Base-by-base conservation (phyloP, 805 yeast genomes). In the Candida morakotiae region DNA sequence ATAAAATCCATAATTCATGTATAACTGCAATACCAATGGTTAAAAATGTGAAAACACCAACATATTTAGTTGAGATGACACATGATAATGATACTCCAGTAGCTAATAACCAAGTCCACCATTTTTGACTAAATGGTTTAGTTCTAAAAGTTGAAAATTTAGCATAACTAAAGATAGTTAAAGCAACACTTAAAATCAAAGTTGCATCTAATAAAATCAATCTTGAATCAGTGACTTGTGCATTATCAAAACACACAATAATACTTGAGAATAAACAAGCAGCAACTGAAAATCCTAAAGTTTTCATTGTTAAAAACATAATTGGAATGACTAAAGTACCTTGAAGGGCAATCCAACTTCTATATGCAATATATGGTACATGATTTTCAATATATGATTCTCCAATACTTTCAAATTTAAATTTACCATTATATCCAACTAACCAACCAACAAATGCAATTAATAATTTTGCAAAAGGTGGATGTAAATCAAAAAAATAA, bases 401-500 rank as follows among this genome's bases (percentile, higher is more conserved):
- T 29, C 97, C 97, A 60, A 89, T 89, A 52, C 74, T 79, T 44
- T 88, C 95, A 52, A 91, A 93, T 60, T 88, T 87, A 71, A 88
- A 93, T 9, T 75, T 60, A n/a, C 99, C 99, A 53, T 83, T 80
- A 59, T 87, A 93, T 2, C 97, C 96, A 35, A 83, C 79, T 17
- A 93, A 51, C 71, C 82, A 87, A 29, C 98, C 99, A 27, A 83
- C 87, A 41, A 81, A 73, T 0, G 98, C 98, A 62, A 91, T 87
- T 48, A 89, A 70, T 58, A 93, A 71, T 60, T 93, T 93, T 38
- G 96, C 98, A 61, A 93, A 87, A 16, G 99, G 99, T 8, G 99
- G 99, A 64, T 93, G 99, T 36, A 93, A 79, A 63, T 93, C 99
- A 54, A 93, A 93, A 60, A 87, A 93, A 60, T 86, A 93, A 0